phyloP scores from a whole-genome alignment of 208 protist genomes.

The Leishmania guyanensis region DNA sequence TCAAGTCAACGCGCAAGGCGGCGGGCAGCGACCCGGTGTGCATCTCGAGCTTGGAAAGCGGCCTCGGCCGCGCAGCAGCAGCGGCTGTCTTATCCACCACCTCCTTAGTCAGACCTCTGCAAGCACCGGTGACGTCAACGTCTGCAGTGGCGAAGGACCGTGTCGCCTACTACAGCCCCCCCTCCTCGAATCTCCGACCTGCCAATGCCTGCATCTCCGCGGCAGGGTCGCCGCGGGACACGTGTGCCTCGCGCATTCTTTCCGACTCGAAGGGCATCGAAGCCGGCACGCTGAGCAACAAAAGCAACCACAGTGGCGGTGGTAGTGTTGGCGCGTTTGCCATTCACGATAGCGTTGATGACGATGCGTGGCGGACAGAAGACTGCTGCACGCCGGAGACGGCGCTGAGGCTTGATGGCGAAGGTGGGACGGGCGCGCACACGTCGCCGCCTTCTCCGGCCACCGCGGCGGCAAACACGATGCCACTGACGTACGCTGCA shows the following conservation, averaged over 20 bases:
- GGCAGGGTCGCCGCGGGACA: neutral
- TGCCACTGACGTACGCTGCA: constrained; percentile 22
- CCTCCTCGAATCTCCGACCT: neutral
- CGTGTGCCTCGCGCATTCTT: neutral
- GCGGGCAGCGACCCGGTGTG: neutral
- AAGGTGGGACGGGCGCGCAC: no score
- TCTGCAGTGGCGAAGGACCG: neutral
- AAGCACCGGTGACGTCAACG: neutral
- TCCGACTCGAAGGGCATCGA: neutral
- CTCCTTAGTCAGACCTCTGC: neutral
- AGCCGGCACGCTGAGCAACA: neutral
- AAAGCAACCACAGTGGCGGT: neutral
- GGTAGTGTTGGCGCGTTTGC: neutral
- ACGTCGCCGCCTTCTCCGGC: neutral
- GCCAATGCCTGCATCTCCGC: constrained; percentile 11
- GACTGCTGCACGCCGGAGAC: neutral
- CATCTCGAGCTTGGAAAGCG: neutral
- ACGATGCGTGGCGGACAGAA: neutral
- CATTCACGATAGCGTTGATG: neutral
- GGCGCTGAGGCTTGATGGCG: neutral
- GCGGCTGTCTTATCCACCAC: neutral
- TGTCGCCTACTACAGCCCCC: constrained; percentile 4
- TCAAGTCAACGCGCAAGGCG: neutral
- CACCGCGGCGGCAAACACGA: neutral
- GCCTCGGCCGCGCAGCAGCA: neutral